Percentiles rank a stretch among this genome's conserved stretches.
These are phyloP conservation scores for Cardamine resedifolia DNA, from an alignment of 345 rosid genomes.

Conservation along the genomic window DNA sequence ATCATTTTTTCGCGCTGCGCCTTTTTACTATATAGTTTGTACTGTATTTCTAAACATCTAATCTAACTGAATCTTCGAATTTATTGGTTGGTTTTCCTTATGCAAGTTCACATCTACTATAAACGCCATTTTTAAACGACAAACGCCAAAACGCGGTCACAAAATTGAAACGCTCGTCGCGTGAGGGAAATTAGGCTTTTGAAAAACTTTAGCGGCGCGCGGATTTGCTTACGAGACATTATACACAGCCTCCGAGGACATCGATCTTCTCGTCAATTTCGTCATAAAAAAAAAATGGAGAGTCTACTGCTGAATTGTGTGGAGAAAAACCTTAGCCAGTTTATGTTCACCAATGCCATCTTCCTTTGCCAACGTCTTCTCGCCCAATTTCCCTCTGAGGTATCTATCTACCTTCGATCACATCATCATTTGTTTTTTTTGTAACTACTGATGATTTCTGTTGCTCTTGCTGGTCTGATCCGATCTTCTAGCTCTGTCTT, in stretches of 20 bases:
- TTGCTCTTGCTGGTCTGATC: slow-evolving; percentile 4
- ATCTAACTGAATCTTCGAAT: no score
- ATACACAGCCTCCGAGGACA: background rate
- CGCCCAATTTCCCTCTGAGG: slow-evolving; percentile 93
- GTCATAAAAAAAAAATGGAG: slow-evolving; percentile 38
- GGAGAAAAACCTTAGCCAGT: slow-evolving; percentile 62
- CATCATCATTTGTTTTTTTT: background rate
- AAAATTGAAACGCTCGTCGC: slow-evolving; percentile 23
- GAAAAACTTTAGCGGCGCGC: slow-evolving; percentile 38
- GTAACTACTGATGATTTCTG: no score
- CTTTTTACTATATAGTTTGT: no score
- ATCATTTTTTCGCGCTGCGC: no score
- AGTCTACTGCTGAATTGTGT: slow-evolving; percentile 42
- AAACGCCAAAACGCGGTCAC: slow-evolving; percentile 14
- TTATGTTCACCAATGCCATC: slow-evolving; percentile 70
- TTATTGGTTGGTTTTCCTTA: no score
- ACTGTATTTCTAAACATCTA: no score
- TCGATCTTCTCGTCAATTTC: background rate
- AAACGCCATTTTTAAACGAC: background rate
- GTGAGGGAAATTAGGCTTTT: slow-evolving; percentile 32
- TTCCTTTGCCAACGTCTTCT: slow-evolving; percentile 90
- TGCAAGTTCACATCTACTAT: no score
- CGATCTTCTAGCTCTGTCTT: background rate
- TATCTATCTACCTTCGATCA: slow-evolving; percentile 21
- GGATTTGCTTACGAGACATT: slow-evolving; percentile 26